Evolutionary conservation across 768 basidiomycete species (phyloP).

Genomic region (Suillus clintonianus): DNA sequence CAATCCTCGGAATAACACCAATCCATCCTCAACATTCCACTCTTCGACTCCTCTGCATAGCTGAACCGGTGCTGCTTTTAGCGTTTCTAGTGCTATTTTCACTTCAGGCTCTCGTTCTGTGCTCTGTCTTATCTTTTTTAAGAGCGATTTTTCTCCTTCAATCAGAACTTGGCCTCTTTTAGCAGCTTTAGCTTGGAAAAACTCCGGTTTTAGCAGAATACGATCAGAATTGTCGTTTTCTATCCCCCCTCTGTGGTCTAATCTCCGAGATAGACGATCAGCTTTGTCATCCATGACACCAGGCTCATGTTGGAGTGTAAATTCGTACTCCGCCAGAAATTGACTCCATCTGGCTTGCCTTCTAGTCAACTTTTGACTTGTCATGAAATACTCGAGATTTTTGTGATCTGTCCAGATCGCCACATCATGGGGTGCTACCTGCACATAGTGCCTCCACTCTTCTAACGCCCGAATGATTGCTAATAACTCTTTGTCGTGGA

Average conservation of each 20-base stretch:
- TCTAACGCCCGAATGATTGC: background rate
- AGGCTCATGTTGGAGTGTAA: background rate
- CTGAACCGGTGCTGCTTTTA: background rate
- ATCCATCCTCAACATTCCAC: background rate
- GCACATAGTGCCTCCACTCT: background rate
- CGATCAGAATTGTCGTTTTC: background rate
- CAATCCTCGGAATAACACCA: background rate
- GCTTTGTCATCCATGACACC: background rate
- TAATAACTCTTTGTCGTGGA: slow-evolving; percentile 29
- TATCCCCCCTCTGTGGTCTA: background rate
- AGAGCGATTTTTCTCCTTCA: background rate
- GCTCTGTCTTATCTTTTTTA: background rate
- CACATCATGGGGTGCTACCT: background rate
- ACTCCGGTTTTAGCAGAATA: background rate
- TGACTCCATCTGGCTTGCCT: slow-evolving; percentile 15
- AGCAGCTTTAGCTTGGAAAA: background rate
- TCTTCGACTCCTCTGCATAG: background rate
- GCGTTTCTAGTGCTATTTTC: background rate
- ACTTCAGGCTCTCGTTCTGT: background rate
- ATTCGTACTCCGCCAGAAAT: background rate
- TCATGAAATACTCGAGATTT: slow-evolving; percentile 39
- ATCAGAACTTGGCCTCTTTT: background rate
- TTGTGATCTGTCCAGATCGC: slow-evolving; percentile 29
- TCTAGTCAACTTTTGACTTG: slow-evolving; percentile 21
- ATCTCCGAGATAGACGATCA: background rate